phyloP scores from a whole-genome alignment of 2,329 filamentous ascomycete species.

The Arthrobotrys entomopaga region DNA sequence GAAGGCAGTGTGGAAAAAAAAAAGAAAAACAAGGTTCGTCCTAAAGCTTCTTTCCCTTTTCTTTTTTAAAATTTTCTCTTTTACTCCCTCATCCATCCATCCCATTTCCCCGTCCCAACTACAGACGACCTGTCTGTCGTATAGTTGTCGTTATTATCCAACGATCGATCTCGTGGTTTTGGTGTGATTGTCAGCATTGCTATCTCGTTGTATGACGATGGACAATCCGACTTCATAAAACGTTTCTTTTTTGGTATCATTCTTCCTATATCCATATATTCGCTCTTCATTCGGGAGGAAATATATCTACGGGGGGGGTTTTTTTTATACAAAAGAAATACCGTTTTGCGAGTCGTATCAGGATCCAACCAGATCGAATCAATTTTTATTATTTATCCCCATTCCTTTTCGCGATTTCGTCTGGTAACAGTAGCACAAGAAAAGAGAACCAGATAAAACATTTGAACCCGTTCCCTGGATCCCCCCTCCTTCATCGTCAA shows the following conservation, averaged over 20 bases:
- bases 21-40: conserved; percentile 51
- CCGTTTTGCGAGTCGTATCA: conserved; percentile 33
- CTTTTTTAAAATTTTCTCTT: conserved; percentile 9
- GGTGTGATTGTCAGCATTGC: conserved; percentile 29
- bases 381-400: conserved; percentile 18
- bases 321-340: no score
- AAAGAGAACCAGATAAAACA: conserved; percentile 34
- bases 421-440: conserved; percentile 43
- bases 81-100: conserved; percentile 18
- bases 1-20: conserved; percentile 2
- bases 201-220: conserved; percentile 36
- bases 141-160: conserved; percentile 32
- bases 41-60: conserved; percentile 26
- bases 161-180: conserved; percentile 43
- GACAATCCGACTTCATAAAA: conserved; percentile 10
- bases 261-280: no score
- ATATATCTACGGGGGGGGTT: no score
- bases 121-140: not conserved
- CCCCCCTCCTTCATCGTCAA: conserved; percentile 18
- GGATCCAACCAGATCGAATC: conserved; percentile 31
- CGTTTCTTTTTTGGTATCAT: no score
- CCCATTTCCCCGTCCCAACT: conserved; percentile 18
- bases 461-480: conserved; percentile 45
- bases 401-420: conserved; percentile 32
- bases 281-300: no score